Conservation (phyloP, 495 filamentous ascomycete genomes). For the Neurospora pannonica region DNA sequence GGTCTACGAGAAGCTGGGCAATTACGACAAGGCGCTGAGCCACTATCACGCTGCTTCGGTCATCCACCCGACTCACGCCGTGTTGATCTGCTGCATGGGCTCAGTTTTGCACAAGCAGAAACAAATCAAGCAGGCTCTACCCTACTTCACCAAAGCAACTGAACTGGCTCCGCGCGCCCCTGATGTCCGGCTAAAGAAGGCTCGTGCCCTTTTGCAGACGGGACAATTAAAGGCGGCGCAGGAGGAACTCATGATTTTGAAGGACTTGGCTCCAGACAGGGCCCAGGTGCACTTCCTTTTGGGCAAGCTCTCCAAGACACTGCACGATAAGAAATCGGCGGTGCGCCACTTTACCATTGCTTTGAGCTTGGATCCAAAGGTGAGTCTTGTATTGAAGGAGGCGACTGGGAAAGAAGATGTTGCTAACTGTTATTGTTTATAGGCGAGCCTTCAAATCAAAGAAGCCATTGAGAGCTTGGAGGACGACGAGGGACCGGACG, state of each 20-base stretch:
- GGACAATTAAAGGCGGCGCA: slow-evolving; percentile 61
- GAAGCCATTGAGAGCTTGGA: slow-evolving; percentile 84
- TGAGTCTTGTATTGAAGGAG: slow-evolving; percentile 25
- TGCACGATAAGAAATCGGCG: slow-evolving; percentile 69
- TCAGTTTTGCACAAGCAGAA: slow-evolving; percentile 79
- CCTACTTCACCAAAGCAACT: slow-evolving; percentile 70
- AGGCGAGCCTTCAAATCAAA: slow-evolving; percentile 89
- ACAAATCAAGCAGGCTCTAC: slow-evolving; percentile 64
- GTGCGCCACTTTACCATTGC: slow-evolving; percentile 91
- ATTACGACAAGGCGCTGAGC: slow-evolving; percentile 77
- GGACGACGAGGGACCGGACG: slow-evolving; percentile 73
- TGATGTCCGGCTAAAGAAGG: slow-evolving; percentile 81
- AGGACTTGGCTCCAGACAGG: slow-evolving; percentile 86
- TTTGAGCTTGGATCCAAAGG: slow-evolving; percentile 93
- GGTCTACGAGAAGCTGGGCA: slow-evolving; percentile 90
- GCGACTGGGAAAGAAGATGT: not conserved
- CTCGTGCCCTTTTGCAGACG: slow-evolving; percentile 74
- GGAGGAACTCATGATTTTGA: slow-evolving; percentile 68
- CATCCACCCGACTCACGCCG: slow-evolving; percentile 87
- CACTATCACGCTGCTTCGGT: slow-evolving; percentile 78
- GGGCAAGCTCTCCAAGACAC: slow-evolving; percentile 73
- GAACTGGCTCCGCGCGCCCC: slow-evolving; percentile 72
- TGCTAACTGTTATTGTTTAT: slow-evolving; percentile 15
- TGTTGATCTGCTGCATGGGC: slow-evolving; percentile 85
- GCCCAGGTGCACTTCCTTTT: slow-evolving; percentile 92